Base-by-base conservation (phyloP, 2,329 filamentous ascomycete genomes). In the Paraconiothyrium sp. region DNA sequence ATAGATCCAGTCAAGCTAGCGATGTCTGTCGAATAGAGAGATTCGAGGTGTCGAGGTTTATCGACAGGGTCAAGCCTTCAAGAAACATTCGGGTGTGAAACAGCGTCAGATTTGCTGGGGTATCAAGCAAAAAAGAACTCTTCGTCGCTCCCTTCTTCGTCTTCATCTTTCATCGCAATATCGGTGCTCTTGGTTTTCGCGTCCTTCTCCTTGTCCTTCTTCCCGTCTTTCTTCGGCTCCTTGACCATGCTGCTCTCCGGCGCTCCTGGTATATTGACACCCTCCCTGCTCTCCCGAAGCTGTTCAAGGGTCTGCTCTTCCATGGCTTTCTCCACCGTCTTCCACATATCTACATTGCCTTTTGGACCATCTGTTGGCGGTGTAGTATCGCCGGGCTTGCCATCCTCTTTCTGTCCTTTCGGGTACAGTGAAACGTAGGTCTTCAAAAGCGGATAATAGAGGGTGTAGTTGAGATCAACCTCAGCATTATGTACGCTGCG, bases 401-500 rank as follows among this genome's bases (percentile, higher is more conserved):
- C 22, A 22, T 37, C 37, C 11, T 43, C 35, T 32, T 64, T 73
- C 52, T 72, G 72, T 14, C 71, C 64, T 22, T 67, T 74, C 4
- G 78, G 76, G 64, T 84, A 90, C 2, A 90, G 75, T 22, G 85
- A 83, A 66, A 91, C 84, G 77, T 95, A 95, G 24, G 85, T 82
- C 76, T 92, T 88, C 70, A 89, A 83, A 48, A 91, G 86, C 1
- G 92, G 92, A 64, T 87, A 91, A 77, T 89, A 90, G 57, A 87
- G 84, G 1, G 91, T 88, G 73, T 95, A 95, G 69, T 92, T 89
- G 64, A 91, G 82, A 72, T 94, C 92, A 13, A 94, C 86, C 72
- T 93, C 86, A 30, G 88, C 88, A 27, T 87, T 82, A 73, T 92
- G 89, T n/a, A 92, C 81, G 62, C 88, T 83, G 7, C 77, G 77